phyloP scores from a whole-genome alignment of 495 filamentous ascomycete genomes.

The Penicillium canescens region DNA sequence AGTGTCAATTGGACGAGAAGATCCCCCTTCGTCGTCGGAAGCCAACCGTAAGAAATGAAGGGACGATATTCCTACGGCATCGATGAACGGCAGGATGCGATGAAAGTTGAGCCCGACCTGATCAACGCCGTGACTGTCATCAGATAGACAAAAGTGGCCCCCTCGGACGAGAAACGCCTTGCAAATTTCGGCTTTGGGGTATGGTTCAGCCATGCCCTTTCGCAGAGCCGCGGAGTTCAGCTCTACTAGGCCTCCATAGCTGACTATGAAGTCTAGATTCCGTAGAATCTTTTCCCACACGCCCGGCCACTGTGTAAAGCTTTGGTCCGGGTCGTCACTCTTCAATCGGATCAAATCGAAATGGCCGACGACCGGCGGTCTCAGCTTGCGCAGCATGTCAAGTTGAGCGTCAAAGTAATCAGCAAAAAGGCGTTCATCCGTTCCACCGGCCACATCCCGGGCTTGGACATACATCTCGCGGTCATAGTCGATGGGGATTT shows the following conservation, averaged over 20 bases:
- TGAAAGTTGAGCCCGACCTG: conserved; percentile 75
- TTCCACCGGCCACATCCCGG: conserved; percentile 54
- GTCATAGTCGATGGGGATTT: conserved; percentile 89
- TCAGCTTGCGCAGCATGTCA: conserved; percentile 72
- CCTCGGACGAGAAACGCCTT: conserved; percentile 66
- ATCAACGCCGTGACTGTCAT: conserved; percentile 84
- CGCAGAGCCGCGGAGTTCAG: conserved; percentile 82
- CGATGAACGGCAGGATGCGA: conserved; percentile 58
- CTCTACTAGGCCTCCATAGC: conserved; percentile 81
- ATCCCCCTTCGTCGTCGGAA: background rate
- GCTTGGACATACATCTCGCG: conserved; percentile 62
- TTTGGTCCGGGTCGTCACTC: conserved; percentile 62
- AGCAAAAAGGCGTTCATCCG: conserved; percentile 71
- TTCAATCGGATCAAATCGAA: conserved; percentile 89
- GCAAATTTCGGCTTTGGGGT: conserved; percentile 79
- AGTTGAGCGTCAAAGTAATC: conserved; percentile 86
- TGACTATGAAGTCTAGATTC: conserved; percentile 69
- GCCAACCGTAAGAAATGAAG: conserved; percentile 43
- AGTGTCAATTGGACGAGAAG: background rate
- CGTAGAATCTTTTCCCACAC: conserved; percentile 75
- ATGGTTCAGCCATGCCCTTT: conserved; percentile 91
- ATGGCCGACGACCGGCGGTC: conserved; percentile 84
- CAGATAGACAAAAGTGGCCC: conserved; percentile 81
- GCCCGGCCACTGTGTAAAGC: conserved; percentile 50
- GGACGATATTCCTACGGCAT: conserved; percentile 43